phyloP scores from a whole-genome alignment of 1,284 basidiomycete species.

The Moesziomyces sp. region DNA sequence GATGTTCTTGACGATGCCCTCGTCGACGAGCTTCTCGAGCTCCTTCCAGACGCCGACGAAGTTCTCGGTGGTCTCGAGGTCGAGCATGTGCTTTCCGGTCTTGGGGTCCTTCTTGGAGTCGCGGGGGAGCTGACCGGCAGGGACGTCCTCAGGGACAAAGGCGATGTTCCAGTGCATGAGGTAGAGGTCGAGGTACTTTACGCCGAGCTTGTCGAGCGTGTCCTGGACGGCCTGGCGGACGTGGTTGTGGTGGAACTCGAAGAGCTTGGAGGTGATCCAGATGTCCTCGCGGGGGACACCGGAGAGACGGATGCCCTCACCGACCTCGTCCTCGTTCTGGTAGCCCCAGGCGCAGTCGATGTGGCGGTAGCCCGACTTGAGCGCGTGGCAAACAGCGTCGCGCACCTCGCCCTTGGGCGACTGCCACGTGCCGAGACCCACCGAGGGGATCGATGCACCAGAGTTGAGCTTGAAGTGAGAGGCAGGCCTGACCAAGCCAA shows the following conservation, averaged over 20 bases:
- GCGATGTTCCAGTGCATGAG: conserved; percentile 78
- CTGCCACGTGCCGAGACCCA: conserved; percentile 57
- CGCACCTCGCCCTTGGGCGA: conserved; percentile 70
- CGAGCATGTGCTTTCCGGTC: conserved; percentile 73
- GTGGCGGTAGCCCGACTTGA: conserved; percentile 60
- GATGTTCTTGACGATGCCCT: conserved; percentile 69
- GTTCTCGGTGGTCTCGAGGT: conserved; percentile 72
- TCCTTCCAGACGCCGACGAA: conserved; percentile 50
- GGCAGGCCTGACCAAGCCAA: conserved; percentile 16
- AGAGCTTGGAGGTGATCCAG: conserved; percentile 86
- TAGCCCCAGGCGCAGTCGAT: conserved; percentile 59
- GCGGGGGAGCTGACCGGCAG: conserved; percentile 52
- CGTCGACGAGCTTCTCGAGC: conserved; percentile 59
- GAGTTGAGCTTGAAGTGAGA: conserved; percentile 55
- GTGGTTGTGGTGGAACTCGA: conserved; percentile 73
- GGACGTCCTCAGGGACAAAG: conserved; percentile 54
- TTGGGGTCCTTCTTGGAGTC: conserved; percentile 61
- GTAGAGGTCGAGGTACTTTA: conserved; percentile 82
- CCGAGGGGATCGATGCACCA: conserved; percentile 53
- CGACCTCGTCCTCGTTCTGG: conserved; percentile 86
- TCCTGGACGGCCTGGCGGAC: conserved; percentile 74
- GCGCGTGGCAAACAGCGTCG: conserved; percentile 69
- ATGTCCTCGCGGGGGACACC: conserved; percentile 81
- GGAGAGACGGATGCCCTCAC: conserved; percentile 78
- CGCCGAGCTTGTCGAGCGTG: conserved; percentile 78